Evolutionary conservation across 768 basidiomycete species (phyloP).

Genomic region (Boletus speciosus): DNA sequence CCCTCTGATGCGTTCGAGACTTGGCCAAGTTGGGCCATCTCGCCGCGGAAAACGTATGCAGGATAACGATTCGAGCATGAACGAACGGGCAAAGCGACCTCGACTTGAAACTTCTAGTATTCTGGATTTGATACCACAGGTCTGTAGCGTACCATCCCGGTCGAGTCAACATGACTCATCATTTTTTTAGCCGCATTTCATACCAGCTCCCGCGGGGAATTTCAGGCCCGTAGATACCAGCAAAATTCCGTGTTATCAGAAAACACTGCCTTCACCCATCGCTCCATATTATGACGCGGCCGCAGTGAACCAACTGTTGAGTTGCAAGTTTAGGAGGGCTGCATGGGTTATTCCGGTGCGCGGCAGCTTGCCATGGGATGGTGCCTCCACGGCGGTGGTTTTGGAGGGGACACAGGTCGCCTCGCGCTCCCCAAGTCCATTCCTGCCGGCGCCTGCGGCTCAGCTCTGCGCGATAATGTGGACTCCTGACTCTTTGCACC

Average conservation of each 20-base stretch:
- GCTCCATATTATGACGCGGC: conserved; percentile 33
- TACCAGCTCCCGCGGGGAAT: conserved; percentile 12
- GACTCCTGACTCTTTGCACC: conserved; percentile 40
- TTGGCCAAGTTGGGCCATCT: not conserved
- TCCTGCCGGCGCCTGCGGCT: conserved; percentile 12
- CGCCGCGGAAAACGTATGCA: conserved; percentile 10
- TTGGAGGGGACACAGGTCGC: conserved; percentile 27
- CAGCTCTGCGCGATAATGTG: conserved; percentile 39
- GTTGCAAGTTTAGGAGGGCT: conserved; percentile 36
- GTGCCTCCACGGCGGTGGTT: conserved; percentile 42
- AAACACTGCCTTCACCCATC: conserved; percentile 36
- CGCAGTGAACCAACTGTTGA: conserved; percentile 28
- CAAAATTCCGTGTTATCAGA: conserved; percentile 32
- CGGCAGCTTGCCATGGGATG: conserved; percentile 48
- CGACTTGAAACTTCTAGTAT: conserved; percentile 37
- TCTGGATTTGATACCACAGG: conserved; percentile 43
- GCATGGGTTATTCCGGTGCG: conserved; percentile 61
- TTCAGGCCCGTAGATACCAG: conserved; percentile 19
- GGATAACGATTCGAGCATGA: not conserved
- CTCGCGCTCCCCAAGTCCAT: conserved; percentile 18
- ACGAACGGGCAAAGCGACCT: conserved; percentile 29
- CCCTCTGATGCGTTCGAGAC: not conserved
- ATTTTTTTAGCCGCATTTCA: conserved; percentile 22
- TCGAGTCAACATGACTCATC: conserved; percentile 11
- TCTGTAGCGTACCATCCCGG: conserved; percentile 23